Evolutionary conservation across 305 asterid species (phyloP).

Genomic region (Fraxinus angustifolia): DNA sequence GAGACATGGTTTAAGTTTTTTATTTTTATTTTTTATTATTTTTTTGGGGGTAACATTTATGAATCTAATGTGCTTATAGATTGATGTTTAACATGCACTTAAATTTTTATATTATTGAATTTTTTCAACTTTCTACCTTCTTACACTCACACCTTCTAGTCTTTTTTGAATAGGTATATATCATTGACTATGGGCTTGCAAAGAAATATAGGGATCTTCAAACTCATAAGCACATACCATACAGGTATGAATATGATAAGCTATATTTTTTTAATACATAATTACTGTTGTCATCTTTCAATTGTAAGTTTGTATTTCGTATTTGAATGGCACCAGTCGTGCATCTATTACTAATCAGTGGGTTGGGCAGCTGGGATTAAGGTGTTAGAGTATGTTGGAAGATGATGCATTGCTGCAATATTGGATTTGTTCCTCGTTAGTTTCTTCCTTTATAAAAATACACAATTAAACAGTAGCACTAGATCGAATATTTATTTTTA

Average conservation of each 20-base stretch:
- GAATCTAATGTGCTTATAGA: background rate
- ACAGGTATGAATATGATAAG: slow-evolving; percentile 40
- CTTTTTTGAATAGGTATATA: slow-evolving; percentile 51
- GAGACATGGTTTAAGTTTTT: background rate
- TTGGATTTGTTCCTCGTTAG: background rate
- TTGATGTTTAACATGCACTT: background rate
- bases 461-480: background rate
- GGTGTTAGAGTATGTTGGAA: background rate
- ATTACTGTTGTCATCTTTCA: background rate
- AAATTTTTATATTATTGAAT: background rate
- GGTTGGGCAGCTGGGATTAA: background rate
- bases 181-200: slow-evolving; percentile 85
- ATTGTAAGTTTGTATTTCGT: background rate
- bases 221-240: slow-evolving; percentile 80
- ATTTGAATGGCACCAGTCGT: background rate
- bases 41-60: background rate
- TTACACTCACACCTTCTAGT: slow-evolving; percentile 1
- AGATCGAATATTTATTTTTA: background rate
- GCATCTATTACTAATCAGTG: background rate
- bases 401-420: background rate
- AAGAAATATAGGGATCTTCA: slow-evolving; percentile 81
- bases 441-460: background rate
- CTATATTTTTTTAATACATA: background rate
- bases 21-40: background rate
- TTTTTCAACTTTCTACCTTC: background rate